These are phyloP conservation scores for Hericium erinaceus DNA, from an alignment of 768 basidiomycete species.

Conservation along the genomic window DNA sequence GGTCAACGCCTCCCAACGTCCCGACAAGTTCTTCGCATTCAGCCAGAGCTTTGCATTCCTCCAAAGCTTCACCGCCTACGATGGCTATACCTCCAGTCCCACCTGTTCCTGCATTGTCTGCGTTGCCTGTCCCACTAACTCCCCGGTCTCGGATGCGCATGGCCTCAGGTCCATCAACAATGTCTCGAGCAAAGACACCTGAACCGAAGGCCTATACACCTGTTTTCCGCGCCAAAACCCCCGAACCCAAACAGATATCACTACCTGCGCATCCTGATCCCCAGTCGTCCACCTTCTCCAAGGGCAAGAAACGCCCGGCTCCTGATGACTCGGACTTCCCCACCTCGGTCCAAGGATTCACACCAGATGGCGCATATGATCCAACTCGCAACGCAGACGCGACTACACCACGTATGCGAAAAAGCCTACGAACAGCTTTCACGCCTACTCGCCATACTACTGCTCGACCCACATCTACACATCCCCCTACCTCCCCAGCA, in stretches of 20 bases:
- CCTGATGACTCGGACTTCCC: conserved; percentile 67
- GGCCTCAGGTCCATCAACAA: conserved; percentile 35
- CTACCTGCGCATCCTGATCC: neutral
- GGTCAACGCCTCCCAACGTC: conserved; percentile 8
- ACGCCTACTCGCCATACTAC: conserved; percentile 55
- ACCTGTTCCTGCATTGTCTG: conserved; percentile 5
- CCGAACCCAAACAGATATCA: conserved; percentile 14
- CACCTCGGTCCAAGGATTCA: conserved; percentile 59
- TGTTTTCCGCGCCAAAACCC: conserved; percentile 19
- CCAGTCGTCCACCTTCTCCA: conserved; percentile 24
- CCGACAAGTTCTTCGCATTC: conserved; percentile 8
- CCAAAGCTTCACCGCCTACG: conserved; percentile 11
- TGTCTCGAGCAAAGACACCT: conserved; percentile 44
- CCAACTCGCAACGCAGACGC: conserved; percentile 25
- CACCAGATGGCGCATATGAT: conserved; percentile 34
- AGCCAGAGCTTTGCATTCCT: conserved; percentile 2
- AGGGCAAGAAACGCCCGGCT: conserved; percentile 62
- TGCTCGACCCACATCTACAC: conserved; percentile 28
- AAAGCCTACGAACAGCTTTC: conserved; percentile 57
- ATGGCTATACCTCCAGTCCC: conserved; percentile 3
- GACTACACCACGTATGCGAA: conserved; percentile 54
- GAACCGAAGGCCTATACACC: conserved; percentile 26
- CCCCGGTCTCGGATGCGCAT: conserved; percentile 14
- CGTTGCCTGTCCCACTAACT: neutral
- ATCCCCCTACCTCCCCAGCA: conserved; percentile 38